Base-by-base conservation (phyloP, 2,329 filamentous ascomycete genomes). In the Mycocentrospora acerina region DNA sequence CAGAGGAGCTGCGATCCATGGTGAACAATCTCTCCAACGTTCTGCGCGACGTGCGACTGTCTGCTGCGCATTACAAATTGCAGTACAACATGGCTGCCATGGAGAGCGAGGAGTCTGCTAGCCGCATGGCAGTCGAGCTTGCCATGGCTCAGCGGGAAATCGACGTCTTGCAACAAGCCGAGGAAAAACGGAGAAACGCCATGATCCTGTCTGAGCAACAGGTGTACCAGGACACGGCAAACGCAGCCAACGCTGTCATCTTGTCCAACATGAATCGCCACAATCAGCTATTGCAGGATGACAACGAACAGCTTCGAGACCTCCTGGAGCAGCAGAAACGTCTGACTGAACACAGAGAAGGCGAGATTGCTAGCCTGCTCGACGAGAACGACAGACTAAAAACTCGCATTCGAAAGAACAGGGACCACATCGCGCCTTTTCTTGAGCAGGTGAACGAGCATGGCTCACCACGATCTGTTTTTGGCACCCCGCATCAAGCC, bases 91-190 rank as follows among this genome's bases (percentile, higher is more conserved):
- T 96, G 59, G 78, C 95, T 18, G 83, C 81, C 35, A 83, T 96
- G 50, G 88, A 95, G 59, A 90, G 87, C 37, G 83, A 85, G 32
- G 89, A 95, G 53, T 85, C 90, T 19, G 81, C 88, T 8, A 90
- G 94, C 67, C 83, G 90, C 17, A 89, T 91, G 52, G 86, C 84
- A 24, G 90, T 96, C 4, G 91, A 96, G 67, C 86, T 95, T 56
- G 87, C 93, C 50, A 90, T 96, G 80, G 86, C 85, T n/a, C 81
- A 88, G 46, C 80, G 86, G 15, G 90, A 96, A 67, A 85, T 95
- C 14, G 87, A 95, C 46, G 87, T 90, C 10, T 73, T 96, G 18
- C 85, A 90, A 44, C 77, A 79, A 46, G 82, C 83, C 11, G 86
- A 93, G 59, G 80, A 86, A 60, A 79, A 81, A 35, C 79, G 79